Conservation (phyloP, 352 stramenopile genomes). For the Pythium phragmitis region DNA sequence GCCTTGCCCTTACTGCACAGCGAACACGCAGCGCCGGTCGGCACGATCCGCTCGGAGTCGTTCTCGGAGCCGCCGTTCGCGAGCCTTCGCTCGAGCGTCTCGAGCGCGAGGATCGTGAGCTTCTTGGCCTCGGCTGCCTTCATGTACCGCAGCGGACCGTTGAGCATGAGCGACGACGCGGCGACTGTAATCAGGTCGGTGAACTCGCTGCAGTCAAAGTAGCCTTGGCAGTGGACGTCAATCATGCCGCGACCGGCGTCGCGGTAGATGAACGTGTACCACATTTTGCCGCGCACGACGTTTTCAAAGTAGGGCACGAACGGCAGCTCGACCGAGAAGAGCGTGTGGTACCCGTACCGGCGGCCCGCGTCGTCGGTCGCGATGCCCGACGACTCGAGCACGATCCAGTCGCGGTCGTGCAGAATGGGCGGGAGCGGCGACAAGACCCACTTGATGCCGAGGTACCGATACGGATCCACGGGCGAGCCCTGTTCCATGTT, state of each 20-base stretch:
- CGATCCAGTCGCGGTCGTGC: constrained; percentile 37
- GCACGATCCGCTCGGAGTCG: not conserved
- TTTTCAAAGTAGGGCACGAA: constrained; percentile 42
- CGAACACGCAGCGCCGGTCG: constrained; percentile 9
- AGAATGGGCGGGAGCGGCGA: constrained; percentile 26
- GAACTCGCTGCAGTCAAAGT: constrained; percentile 45
- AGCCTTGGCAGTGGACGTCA: constrained; percentile 43
- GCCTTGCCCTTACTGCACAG: constrained; percentile 21
- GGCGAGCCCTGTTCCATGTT: constrained; percentile 42
- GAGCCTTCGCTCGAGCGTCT: constrained; percentile 22
- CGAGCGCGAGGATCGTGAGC: constrained; percentile 37
- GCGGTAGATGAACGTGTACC: constrained; percentile 45
- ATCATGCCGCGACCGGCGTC: constrained; percentile 36
- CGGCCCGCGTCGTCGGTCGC: constrained; percentile 30
- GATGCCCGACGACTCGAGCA: constrained; percentile 51
- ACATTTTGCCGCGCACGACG: constrained; percentile 43
- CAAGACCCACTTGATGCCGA: constrained; percentile 53
- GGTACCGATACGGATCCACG: constrained; percentile 45
- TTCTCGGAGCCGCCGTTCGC: constrained; percentile 11
- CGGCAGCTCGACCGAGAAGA: constrained; percentile 47
- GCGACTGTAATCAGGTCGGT: constrained; percentile 19
- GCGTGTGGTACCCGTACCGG: constrained; percentile 43
- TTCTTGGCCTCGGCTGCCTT: constrained; percentile 56
- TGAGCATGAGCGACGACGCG: constrained; percentile 35
- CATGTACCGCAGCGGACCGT: constrained; percentile 35